A percentile compares a stretch with the other conserved stretches of the same genome.
These are phyloP conservation scores for Volvox africanus DNA, from an alignment of 139 green algal species.

Conservation along the genomic window DNA sequence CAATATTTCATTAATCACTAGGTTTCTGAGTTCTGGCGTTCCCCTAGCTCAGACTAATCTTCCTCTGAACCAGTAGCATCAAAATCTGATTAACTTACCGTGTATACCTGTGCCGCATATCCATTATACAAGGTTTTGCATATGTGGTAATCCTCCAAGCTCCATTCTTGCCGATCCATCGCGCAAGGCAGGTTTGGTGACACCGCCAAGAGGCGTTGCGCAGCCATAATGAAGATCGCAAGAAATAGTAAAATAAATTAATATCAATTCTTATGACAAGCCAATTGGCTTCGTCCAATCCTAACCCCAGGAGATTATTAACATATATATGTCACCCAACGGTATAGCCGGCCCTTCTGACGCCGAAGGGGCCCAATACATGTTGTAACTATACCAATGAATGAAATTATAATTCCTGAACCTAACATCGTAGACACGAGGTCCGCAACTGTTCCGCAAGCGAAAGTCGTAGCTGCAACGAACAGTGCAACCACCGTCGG, in stretches of 20 bases:
- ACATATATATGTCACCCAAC: conserved; percentile 3
- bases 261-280: neutral
- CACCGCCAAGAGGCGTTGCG: conserved; percentile 20
- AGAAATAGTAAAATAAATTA: neutral
- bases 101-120: conserved; percentile 48
- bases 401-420: no score
- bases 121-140: conserved; percentile 32
- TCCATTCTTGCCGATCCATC: conserved; percentile 46
- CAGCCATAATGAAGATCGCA: neutral
- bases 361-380: neutral
- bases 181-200: conserved; percentile 17
- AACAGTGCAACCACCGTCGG: neutral
- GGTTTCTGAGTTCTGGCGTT: neutral
- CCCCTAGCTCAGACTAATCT: neutral
- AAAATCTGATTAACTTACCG: conserved; percentile 3
- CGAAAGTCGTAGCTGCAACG: neutral
- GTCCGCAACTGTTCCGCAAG: neutral
- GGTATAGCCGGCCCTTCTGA: neutral
- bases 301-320: neutral
- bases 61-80: neutral
- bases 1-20: neutral
- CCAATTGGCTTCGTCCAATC: neutral
- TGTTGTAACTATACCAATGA: neutral
- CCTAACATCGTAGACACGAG: no score
- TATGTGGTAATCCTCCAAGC: conserved; percentile 30